These are phyloP conservation scores for Suillus brevipes DNA, from an alignment of 768 basidiomycete species.

Conservation along the genomic window DNA sequence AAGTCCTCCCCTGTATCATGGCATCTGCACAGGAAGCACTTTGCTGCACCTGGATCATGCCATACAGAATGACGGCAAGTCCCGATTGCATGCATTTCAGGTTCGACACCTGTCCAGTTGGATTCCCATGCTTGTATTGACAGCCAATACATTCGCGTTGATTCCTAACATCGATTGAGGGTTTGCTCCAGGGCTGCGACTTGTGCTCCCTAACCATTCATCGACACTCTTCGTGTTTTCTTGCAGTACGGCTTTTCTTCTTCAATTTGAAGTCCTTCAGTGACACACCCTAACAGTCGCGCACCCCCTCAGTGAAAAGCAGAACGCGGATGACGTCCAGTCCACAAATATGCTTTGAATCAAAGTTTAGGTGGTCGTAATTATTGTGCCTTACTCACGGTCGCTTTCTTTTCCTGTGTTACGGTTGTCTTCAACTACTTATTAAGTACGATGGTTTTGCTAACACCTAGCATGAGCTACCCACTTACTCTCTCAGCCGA, in stretches of 20 bases:
- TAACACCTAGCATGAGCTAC: neutral
- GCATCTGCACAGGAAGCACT: neutral
- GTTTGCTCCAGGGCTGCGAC: neutral
- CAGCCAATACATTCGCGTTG: neutral
- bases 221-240: neutral
- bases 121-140: neutral
- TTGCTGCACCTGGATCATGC: neutral
- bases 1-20: neutral
- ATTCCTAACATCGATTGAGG: neutral
- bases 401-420: neutral
- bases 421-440: neutral
- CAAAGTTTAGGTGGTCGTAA: neutral
- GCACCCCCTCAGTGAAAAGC: neutral
- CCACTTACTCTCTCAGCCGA: neutral
- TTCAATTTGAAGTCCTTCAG: neutral
- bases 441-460: neutral
- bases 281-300: neutral
- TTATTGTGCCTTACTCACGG: conserved; percentile 9
- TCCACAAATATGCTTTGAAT: neutral
- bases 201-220: neutral
- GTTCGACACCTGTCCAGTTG: conserved; percentile 1
- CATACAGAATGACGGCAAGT: neutral
- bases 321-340: neutral
- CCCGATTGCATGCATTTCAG: neutral
- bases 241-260: neutral